Base-by-base conservation (phyloP, 2,329 filamentous ascomycete genomes). In the Alternaria gaisen region DNA sequence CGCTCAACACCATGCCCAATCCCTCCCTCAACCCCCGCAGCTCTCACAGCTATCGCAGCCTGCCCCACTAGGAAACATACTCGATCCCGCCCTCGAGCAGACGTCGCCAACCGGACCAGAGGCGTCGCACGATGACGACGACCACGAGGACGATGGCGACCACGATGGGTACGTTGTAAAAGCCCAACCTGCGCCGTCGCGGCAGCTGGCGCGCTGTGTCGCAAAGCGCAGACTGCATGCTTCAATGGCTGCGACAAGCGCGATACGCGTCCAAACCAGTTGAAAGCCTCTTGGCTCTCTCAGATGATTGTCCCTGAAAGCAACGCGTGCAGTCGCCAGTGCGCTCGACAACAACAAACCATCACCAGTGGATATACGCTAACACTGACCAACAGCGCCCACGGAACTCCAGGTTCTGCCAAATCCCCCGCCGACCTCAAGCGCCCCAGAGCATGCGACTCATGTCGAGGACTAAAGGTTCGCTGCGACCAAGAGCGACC, bases 401-500 rank as follows among this genome's bases (percentile, higher is more conserved):
- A 67, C 41, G 71, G 57, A 28, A 75, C 74, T 1, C 73, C 74
- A 11, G 74, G 72, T 5, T 74, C 73, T 40, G 71, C 63, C 55
- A 76, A 72, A 61, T 75, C 74, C 5, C 72, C 71, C 2, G 65
- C 64, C 60, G 81, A 83, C 60, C 63, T 79, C 57, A 83, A 83
- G 74, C 77, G 81, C 11, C 80, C 81, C 5, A 77, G 82, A 43
- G 81, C 82, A 12, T 83, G 82, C 68, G 81, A 83, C 57, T 80
- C 80, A 7, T 83, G 82, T 69, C 77, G 82, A 51, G 80, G 80
- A 7, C 66, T 83, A 64, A 83, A 79, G 54, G 93, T 97, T 61
- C 90, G 92, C 67, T 97, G 93, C 80, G 93, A 97, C 73, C 90
- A 91, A 24, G 90, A 93, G 67, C 83, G 89, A 40, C 83, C 83